A percentile compares a stretch with the other conserved stretches of the same genome.
phyloP scores from a whole-genome alignment of 495 filamentous ascomycete species.

The Staphylotrichum longicolle region DNA sequence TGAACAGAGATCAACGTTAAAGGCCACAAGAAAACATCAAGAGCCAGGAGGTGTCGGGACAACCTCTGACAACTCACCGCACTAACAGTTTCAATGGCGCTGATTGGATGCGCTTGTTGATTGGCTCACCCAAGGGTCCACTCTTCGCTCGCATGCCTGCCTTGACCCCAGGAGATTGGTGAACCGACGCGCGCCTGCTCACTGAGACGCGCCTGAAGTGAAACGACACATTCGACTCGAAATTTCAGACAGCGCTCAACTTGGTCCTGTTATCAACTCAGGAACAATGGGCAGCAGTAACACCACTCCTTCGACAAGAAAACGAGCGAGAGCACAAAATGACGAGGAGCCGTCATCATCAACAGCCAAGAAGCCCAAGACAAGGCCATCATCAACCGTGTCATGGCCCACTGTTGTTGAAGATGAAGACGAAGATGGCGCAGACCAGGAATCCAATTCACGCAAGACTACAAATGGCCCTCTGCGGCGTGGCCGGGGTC shows the following conservation, averaged over 20 bases:
- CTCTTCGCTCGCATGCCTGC: too few relatives aligned
- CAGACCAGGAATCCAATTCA: slow-evolving; percentile 15
- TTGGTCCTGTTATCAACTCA: too few relatives aligned
- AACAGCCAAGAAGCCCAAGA: slow-evolving; percentile 36
- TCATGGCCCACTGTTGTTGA: not conserved
- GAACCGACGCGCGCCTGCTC: not conserved
- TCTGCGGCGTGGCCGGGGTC: slow-evolving; percentile 12
- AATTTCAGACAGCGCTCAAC: too few relatives aligned
- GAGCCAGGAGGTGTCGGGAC: too few relatives aligned
- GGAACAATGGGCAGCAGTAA: slow-evolving; percentile 6
- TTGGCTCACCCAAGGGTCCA: not conserved
- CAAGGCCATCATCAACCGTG: slow-evolving; percentile 19
- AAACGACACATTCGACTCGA: too few relatives aligned
- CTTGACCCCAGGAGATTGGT: not conserved
- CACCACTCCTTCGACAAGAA: slow-evolving; percentile 12
- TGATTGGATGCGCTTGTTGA: not conserved
- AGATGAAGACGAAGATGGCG: not conserved
- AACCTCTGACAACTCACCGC: too few relatives aligned
- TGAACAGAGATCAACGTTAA: too few relatives aligned
- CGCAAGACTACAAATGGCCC: slow-evolving; percentile 28
- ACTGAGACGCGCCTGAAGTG: not conserved
- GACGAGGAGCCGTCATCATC: slow-evolving; percentile 23
- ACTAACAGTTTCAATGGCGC: too few relatives aligned
- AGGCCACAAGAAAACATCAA: too few relatives aligned
- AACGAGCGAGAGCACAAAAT: slow-evolving; percentile 22